phyloP scores from a whole-genome alignment of 2,329 filamentous ascomycete genomes.

The Microdochium bolleyi region DNA sequence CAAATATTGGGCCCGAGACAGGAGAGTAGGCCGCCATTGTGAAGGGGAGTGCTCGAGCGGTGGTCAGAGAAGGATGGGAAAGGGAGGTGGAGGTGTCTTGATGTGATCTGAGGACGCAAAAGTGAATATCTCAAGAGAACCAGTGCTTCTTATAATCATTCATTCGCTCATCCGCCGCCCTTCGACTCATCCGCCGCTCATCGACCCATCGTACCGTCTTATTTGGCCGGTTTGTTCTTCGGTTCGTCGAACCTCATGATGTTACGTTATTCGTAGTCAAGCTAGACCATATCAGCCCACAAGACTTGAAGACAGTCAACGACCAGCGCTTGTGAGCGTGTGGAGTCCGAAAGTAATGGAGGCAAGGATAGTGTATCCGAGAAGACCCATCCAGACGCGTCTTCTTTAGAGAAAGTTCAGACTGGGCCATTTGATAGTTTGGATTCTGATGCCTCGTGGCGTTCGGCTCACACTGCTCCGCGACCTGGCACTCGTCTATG shows the following conservation, averaged over 20 bases:
- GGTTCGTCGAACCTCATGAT: too few species aligned
- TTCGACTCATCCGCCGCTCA: too few species aligned
- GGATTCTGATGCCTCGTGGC: not conserved
- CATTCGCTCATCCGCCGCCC: too few species aligned
- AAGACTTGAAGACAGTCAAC: too few species aligned
- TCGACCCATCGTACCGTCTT: too few species aligned
- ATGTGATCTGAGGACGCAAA: not conserved
- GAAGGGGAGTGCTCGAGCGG: not conserved
- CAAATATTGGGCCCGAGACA: not conserved
- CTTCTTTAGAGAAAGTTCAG: not conserved
- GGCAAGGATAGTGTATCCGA: not conserved
- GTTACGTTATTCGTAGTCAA: too few species aligned
- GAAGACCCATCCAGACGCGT: not conserved
- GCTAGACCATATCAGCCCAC: too few species aligned
- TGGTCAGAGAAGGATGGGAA: not conserved
- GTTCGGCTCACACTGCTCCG: not conserved
- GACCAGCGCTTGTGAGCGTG: too few species aligned
- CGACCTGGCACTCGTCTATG: not conserved
- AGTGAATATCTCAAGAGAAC: not conserved
- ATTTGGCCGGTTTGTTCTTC: too few species aligned
- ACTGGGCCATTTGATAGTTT: not conserved
- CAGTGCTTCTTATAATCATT: not conserved
- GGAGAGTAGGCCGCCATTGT: not conserved
- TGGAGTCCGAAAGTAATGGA: not conserved
- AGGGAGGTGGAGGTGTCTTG: not conserved